phyloP scores from a whole-genome alignment of 345 rosid species.

The Citrus sinensis region DNA sequence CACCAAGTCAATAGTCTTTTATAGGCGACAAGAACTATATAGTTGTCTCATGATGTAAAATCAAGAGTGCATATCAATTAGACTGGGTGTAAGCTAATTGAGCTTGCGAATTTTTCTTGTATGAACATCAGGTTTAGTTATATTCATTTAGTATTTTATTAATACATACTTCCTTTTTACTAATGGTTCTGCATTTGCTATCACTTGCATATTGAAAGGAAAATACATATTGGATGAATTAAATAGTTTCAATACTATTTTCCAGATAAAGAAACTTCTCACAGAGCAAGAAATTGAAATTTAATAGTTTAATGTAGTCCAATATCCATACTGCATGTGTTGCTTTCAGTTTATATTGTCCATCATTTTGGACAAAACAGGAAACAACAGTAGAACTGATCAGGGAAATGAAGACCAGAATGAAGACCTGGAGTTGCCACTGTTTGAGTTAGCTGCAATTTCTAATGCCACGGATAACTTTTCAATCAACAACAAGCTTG shows the following conservation, averaged over 20 bases:
- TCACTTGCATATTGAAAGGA: not conserved
- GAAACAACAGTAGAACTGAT: not conserved
- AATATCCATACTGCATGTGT: not conserved
- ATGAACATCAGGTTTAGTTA: too few species aligned
- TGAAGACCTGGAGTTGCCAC: constrained; percentile 9
- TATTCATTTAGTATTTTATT: too few species aligned
- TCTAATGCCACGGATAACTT: constrained; percentile 29
- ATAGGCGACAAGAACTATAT: too few species aligned
- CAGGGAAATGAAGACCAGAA: constrained; percentile 15
- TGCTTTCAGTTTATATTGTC: not conserved
- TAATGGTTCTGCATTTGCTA: not conserved
- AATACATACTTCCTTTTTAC: too few species aligned
- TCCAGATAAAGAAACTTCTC: not conserved
- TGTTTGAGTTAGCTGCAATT: constrained; percentile 14
- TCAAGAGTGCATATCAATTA: too few species aligned
- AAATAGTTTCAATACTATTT: not conserved
- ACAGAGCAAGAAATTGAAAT: not conserved
- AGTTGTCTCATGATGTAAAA: too few species aligned
- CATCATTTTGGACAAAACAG: not conserved
- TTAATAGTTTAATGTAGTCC: not conserved
- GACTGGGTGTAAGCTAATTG: too few species aligned
- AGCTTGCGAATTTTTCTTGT: too few species aligned
- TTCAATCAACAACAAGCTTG: constrained; percentile 29
- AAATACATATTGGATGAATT: not conserved
- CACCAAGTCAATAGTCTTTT: too few species aligned